Conservation (phyloP, 1,139 yeast genomes). For the Meyerozyma carpophila region DNA sequence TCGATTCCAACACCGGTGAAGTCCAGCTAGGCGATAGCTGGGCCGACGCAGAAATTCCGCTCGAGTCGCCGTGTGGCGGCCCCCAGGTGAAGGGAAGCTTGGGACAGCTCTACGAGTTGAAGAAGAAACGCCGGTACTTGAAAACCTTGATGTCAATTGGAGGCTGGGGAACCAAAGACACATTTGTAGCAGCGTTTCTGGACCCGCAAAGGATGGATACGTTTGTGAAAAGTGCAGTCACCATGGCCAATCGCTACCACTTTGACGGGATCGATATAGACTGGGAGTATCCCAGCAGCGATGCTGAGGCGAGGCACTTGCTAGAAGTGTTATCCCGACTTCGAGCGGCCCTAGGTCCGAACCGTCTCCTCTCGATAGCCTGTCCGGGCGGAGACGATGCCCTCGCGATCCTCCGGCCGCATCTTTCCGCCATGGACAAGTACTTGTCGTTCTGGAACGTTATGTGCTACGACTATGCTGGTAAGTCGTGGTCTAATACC, state of each 20-base stretch:
- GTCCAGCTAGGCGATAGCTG: slow-evolving; percentile 56
- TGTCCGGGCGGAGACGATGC: slow-evolving; percentile 62
- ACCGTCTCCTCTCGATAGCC: slow-evolving; percentile 58
- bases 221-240: slow-evolving; percentile 50
- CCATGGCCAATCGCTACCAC: slow-evolving; percentile 47
- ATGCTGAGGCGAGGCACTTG: slow-evolving; percentile 41
- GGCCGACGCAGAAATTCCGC: slow-evolving; percentile 56
- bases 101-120: slow-evolving; percentile 51
- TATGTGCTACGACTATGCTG: slow-evolving; percentile 88
- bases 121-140: slow-evolving; percentile 42
- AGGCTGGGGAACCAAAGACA: slow-evolving; percentile 70
- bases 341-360: slow-evolving; percentile 33
- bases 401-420: slow-evolving; percentile 26
- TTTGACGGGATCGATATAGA: slow-evolving; percentile 92
- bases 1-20: slow-evolving; percentile 50
- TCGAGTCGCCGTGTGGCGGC: slow-evolving; percentile 17
- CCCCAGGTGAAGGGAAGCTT: slow-evolving; percentile 42
- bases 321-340: slow-evolving; percentile 40
- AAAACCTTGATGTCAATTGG: slow-evolving; percentile 75
- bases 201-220: slow-evolving; percentile 27
- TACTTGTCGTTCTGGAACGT: slow-evolving; percentile 70
- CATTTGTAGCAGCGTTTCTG: slow-evolving; percentile 44
- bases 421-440: slow-evolving; percentile 48
- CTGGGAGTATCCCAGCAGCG: slow-evolving; percentile 79
- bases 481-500: slow-evolving; percentile 58